phyloP scores from a whole-genome alignment of 345 rosid species.

The Alliaria petiolata region DNA sequence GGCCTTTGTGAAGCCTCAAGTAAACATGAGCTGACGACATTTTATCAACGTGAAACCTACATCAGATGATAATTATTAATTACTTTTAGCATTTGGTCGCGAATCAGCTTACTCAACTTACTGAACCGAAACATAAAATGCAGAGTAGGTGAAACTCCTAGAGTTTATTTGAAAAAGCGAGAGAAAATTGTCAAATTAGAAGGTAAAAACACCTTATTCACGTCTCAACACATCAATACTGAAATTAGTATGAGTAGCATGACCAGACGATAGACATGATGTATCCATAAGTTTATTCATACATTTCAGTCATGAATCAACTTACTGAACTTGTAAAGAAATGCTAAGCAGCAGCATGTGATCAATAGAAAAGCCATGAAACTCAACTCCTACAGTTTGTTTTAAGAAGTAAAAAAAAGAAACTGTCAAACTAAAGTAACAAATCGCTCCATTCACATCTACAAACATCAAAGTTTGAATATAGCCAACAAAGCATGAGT shows the following conservation, averaged over 20 bases:
- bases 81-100: not conserved
- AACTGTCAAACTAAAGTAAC: not conserved
- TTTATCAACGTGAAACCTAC: slow-evolving; percentile 98
- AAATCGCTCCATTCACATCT: not conserved
- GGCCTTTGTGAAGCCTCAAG: slow-evolving; percentile 81
- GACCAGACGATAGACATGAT: not conserved
- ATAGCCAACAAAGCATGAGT: not conserved
- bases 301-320: not conserved
- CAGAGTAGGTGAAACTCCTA: not conserved
- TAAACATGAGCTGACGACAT: slow-evolving; percentile 99
- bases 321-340: not conserved
- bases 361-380: slow-evolving; percentile 2
- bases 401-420: too few species aligned
- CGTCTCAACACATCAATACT: not conserved
- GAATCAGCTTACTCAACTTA: not conserved
- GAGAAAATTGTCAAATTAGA: not conserved
- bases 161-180: not conserved
- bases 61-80: slow-evolving; percentile 6
- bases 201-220: not conserved
- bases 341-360: not conserved
- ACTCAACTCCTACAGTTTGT: not conserved
- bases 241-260: not conserved
- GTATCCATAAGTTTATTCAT: not conserved
- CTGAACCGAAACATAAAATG: not conserved
- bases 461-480: not conserved